Evolutionary conservation across 768 basidiomycete species (phyloP).

Genomic region (Suillus brevipes): DNA sequence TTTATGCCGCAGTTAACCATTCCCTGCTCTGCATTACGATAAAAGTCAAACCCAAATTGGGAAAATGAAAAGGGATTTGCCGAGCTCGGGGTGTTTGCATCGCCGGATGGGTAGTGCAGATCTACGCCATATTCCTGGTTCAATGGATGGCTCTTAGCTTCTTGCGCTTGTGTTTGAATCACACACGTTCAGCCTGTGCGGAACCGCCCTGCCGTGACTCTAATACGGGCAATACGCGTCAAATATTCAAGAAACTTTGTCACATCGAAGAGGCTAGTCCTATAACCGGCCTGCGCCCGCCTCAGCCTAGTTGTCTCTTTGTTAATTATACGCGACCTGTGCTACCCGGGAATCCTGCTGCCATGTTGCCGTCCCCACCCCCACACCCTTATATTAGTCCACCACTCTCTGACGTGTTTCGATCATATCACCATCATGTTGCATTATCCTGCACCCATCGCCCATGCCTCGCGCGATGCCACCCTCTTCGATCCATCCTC

Average conservation of each 20-base stretch:
- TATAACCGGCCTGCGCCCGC: not conserved
- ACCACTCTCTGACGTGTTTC: slow-evolving; percentile 4
- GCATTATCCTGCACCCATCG: slow-evolving; percentile 11
- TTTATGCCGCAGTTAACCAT: no score
- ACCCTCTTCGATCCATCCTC: slow-evolving; percentile 2
- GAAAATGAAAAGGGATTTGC: slow-evolving; percentile 25
- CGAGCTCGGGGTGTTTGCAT: slow-evolving; percentile 34
- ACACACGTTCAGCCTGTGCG: not conserved
- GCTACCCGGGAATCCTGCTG: slow-evolving; percentile 22
- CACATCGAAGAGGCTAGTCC: not conserved
- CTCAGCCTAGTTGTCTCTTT: slow-evolving; percentile 12
- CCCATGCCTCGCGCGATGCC: slow-evolving; percentile 8
- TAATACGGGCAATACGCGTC: slow-evolving; percentile 7
- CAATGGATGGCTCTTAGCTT: not conserved
- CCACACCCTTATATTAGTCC: slow-evolving; percentile 26
- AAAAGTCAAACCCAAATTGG: slow-evolving; percentile 5
- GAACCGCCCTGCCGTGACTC: slow-evolving; percentile 20
- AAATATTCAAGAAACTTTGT: slow-evolving; percentile 7
- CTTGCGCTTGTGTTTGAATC: not conserved
- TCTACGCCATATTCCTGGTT: slow-evolving; percentile 10
- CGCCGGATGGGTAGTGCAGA: slow-evolving; percentile 34
- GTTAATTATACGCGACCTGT: slow-evolving; percentile 6
- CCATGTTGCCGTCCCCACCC: slow-evolving; percentile 20
- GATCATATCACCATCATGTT: slow-evolving; percentile 17
- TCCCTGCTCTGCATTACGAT: no score